A percentile compares a stretch with the other conserved stretches of the same genome.
These are phyloP conservation scores for Tulasnella sp. DNA, from an alignment of 768 basidiomycete species.

Conservation along the genomic window DNA sequence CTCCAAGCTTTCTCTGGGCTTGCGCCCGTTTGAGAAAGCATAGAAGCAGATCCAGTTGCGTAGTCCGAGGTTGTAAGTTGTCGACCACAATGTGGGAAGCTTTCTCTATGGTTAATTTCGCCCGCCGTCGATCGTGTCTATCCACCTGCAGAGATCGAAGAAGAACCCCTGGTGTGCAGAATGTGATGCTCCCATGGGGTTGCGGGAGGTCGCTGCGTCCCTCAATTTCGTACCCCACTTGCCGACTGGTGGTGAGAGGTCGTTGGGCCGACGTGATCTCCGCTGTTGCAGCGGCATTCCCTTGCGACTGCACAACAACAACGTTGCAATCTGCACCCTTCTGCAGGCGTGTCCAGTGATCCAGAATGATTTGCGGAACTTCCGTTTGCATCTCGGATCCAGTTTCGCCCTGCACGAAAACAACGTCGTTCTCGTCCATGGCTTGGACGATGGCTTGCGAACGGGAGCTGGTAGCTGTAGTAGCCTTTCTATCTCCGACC, in stretches of 20 bases:
- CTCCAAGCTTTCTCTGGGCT: conserved; percentile 63
- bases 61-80: conserved; percentile 93
- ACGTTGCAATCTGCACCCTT: conserved; percentile 83
- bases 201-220: conserved; percentile 80
- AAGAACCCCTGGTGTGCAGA: conserved; percentile 91
- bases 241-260: conserved; percentile 62
- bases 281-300: conserved; percentile 87
- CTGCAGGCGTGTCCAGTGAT: conserved; percentile 71
- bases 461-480: conserved; percentile 35
- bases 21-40: conserved; percentile 84
- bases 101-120: conserved; percentile 52
- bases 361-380: conserved; percentile 86
- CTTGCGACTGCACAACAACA: conserved; percentile 88
- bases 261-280: conserved; percentile 87
- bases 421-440: conserved; percentile 74
- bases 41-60: conserved; percentile 85
- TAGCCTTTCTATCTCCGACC: too few relatives aligned
- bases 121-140: conserved; percentile 37
- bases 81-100: conserved; percentile 91
- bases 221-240: conserved; percentile 88
- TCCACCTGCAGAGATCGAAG: conserved; percentile 78
- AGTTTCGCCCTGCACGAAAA: conserved; percentile 83
- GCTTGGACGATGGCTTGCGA: conserved; percentile 62
- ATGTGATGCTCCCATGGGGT: conserved; percentile 78
- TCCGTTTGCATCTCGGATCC: conserved; percentile 95